phyloP scores from a whole-genome alignment of 306 rosid genomes.

The Vigna hirtella region DNA sequence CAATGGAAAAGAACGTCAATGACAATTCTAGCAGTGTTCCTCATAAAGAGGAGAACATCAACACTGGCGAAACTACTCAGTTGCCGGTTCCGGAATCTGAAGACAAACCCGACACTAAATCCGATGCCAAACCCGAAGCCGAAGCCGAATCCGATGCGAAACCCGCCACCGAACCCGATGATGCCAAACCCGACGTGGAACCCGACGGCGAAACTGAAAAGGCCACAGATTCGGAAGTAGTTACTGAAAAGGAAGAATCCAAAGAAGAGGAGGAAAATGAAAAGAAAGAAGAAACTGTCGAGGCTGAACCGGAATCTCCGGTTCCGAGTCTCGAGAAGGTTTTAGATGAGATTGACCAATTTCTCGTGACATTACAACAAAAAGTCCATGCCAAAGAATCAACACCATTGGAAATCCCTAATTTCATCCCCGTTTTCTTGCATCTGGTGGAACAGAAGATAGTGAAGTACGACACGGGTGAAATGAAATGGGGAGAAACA shows the following conservation, averaged over 20 bases:
- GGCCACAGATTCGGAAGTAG: not conserved
- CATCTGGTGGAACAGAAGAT: constrained; percentile 60
- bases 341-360: constrained; percentile 53
- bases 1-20: constrained; percentile 55
- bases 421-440: constrained; percentile 50
- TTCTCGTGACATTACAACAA: constrained; percentile 28
- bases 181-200: not conserved
- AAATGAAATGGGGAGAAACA: constrained; percentile 43
- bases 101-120: not conserved
- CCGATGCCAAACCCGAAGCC: not conserved
- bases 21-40: constrained; percentile 34
- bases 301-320: constrained; percentile 38
- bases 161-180: not conserved
- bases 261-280: not conserved
- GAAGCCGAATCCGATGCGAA: constrained; percentile 16
- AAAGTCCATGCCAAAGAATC: not conserved
- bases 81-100: constrained; percentile 1
- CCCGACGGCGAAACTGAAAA: not conserved
- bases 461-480: constrained; percentile 33
- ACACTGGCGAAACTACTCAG: not conserved
- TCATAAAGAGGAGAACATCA: constrained; percentile 26
- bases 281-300: not conserved
- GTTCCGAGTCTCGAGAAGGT: constrained; percentile 45
- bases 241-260: not conserved
- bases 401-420: constrained; percentile 40